A percentile compares a stretch with the other conserved stretches of the same genome.
Conservation (phyloP, 2,329 filamentous ascomycete genomes). For the Claviceps africana region DNA sequence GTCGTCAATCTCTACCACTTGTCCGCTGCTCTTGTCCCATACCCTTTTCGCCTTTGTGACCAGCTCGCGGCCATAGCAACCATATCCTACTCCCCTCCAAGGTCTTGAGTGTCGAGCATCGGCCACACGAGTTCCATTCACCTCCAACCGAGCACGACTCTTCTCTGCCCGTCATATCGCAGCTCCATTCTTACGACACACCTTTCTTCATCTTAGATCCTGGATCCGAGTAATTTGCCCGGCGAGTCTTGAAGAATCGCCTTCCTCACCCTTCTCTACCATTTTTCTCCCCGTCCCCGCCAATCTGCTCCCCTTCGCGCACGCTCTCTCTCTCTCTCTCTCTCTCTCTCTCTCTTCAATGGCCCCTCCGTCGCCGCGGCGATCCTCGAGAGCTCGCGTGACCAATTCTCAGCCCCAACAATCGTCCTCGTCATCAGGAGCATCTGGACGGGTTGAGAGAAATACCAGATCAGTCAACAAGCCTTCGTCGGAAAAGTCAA, state of each 20-base stretch:
- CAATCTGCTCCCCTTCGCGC: slow-evolving; percentile 15
- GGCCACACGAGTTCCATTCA: slow-evolving; percentile 8
- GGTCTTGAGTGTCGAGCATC: neutral
- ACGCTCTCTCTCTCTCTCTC: slow-evolving; percentile 22
- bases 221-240: neutral
- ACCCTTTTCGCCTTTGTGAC: slow-evolving; percentile 5
- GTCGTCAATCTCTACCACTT: slow-evolving; percentile 2
- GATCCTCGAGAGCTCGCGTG: slow-evolving; percentile 80
- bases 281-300: slow-evolving; percentile 10
- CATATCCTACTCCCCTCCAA: neutral
- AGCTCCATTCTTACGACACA: neutral
- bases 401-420: slow-evolving; percentile 64
- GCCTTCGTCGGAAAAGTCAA: slow-evolving; percentile 61
- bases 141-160: slow-evolving; percentile 13
- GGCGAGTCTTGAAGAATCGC: neutral
- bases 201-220: neutral
- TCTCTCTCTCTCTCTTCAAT: too few species aligned
- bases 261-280: too few species aligned
- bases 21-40: slow-evolving; percentile 4
- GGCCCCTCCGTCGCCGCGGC: slow-evolving; percentile 58
- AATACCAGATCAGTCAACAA: slow-evolving; percentile 60
- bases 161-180: neutral
- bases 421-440: slow-evolving; percentile 66
- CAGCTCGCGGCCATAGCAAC: slow-evolving; percentile 8
- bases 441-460: slow-evolving; percentile 63